A percentile compares a stretch with the other conserved stretches of the same genome.
Conservation (phyloP, 352 stramenopile species). For the Phytophthora tentaculata region DNA sequence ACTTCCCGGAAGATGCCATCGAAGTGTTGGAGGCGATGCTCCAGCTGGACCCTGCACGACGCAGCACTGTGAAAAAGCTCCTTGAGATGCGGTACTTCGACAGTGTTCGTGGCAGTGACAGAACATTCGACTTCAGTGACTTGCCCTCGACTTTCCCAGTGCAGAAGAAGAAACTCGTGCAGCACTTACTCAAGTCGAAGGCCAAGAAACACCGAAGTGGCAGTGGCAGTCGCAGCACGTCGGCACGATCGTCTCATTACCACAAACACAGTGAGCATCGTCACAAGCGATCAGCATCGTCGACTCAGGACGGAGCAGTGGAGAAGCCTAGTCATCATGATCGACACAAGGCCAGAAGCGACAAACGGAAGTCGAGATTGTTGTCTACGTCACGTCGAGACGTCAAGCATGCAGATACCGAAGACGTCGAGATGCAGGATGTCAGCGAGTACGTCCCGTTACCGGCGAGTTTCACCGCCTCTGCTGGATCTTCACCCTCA, state of each 20-base stretch:
- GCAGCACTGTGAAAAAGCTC: slow-evolving; percentile 54
- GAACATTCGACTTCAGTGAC: slow-evolving; percentile 47
- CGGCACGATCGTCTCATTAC: slow-evolving; percentile 26
- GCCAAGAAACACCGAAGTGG: slow-evolving; percentile 42
- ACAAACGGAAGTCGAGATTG: slow-evolving; percentile 40
- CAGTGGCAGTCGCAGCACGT: slow-evolving; percentile 15
- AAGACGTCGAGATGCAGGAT: slow-evolving; percentile 42
- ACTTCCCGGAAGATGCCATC: slow-evolving; percentile 63
- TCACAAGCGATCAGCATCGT: slow-evolving; percentile 35
- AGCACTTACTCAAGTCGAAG: slow-evolving; percentile 57
- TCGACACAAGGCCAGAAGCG: slow-evolving; percentile 30
- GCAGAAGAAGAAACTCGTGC: slow-evolving; percentile 67
- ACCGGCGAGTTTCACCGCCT: slow-evolving; percentile 50
- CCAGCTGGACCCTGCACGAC: slow-evolving; percentile 72
- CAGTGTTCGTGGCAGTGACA: slow-evolving; percentile 38
- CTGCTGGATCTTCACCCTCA: slow-evolving; percentile 24
- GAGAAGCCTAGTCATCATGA: slow-evolving; percentile 34
- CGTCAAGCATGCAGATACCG: slow-evolving; percentile 4
- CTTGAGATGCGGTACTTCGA: slow-evolving; percentile 70
- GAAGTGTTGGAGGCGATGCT: slow-evolving; percentile 79
- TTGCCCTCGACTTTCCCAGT: slow-evolving; percentile 57
- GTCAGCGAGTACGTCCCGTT: slow-evolving; percentile 57
- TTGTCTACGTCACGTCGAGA: slow-evolving; percentile 31
- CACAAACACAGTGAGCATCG: slow-evolving; percentile 36
- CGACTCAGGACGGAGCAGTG: slow-evolving; percentile 15